Evolutionary conservation across 1,139 yeast species (phyloP), one percentile per base, ranked within the genome.

Genomic region (Saccharomyces hybrid): DNA sequence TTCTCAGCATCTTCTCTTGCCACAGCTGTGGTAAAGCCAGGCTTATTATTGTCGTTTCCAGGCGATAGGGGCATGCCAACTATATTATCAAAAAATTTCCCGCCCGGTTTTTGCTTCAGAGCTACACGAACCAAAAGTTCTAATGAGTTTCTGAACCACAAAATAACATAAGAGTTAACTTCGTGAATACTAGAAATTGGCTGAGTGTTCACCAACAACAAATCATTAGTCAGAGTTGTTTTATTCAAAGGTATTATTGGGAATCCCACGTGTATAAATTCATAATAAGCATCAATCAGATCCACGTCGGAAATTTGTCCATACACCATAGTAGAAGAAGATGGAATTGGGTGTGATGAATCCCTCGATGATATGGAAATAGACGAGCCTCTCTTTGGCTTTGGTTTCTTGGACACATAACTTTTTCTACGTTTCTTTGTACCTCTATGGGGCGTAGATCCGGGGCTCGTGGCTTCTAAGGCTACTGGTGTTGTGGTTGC

Each of bases 201-300:
- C 44, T 67, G 70, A 3, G 71, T 73, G 48, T 73, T 67, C 5
- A 71, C 60, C 20, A 73, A 48, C 20, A 73, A 57, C 26, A 71
- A 71, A 13, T 64, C 69, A 51, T 65, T 64, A 1, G 68, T 66
- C 46, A 75, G 64, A 4, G 69, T 72, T 46, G 63, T 67, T 53
- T 75, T 76, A 57, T 77, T 75, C 55, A 77, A 69, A 0, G 88
- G 85, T 26, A 85, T 71, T 0, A 84, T 71, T 5, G 89, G 88
- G 63, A 83, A 79, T 28, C 74, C 75, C 0, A 69, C 63, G 62
- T 84, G 89, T 59, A 82, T 75, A 53, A 74, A 77, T 28, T 75
- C 68, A 63, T 82, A 84, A 62, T 84, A 84, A 0, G 69, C 53
- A 48, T 72, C 72, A 52, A 71, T 61, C 48, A 72, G 55, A 27